Evolutionary conservation across 345 rosid species (phyloP).

Genomic region (Microcos paniculata): DNA sequence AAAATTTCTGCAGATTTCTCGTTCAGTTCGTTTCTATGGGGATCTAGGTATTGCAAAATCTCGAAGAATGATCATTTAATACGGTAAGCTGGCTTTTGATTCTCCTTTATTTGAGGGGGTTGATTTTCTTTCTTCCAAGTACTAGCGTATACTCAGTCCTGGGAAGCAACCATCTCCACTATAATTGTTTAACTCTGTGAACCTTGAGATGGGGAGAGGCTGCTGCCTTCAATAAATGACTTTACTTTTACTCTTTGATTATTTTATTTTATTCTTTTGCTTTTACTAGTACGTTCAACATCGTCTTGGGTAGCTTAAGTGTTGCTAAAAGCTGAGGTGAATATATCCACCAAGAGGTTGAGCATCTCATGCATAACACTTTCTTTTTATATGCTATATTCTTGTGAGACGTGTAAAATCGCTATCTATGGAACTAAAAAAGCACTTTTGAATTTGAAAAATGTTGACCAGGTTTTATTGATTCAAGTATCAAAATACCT

Average conservation of each 20-base stretch:
- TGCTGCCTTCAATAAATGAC: background rate
- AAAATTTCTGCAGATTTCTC: conserved; percentile 31
- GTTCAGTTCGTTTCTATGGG: conserved; percentile 18
- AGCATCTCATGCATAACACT: background rate
- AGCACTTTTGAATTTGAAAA: background rate
- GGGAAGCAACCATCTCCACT: background rate
- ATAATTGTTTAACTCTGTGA: background rate
- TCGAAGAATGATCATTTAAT: conserved; percentile 22
- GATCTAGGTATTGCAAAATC: conserved; percentile 10
- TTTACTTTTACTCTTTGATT: background rate
- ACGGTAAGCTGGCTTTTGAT: conserved; percentile 25
- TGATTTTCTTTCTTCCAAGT: background rate
- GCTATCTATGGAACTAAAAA: background rate
- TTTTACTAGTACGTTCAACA: background rate
- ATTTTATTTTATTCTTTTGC: background rate
- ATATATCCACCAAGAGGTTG: background rate
- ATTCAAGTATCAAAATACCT: background rate
- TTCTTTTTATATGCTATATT: background rate
- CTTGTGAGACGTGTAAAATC: background rate
- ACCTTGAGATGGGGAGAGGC: background rate
- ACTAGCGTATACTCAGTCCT: background rate
- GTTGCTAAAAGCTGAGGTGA: background rate
- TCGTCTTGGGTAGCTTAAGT: background rate
- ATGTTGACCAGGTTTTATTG: conserved; percentile 6
- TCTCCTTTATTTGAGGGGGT: conserved; percentile 1